A percentile compares a stretch with the other conserved stretches of the same genome.
phyloP scores from a whole-genome alignment of 2,329 filamentous ascomycete species.

The Diaporthe helianthi region DNA sequence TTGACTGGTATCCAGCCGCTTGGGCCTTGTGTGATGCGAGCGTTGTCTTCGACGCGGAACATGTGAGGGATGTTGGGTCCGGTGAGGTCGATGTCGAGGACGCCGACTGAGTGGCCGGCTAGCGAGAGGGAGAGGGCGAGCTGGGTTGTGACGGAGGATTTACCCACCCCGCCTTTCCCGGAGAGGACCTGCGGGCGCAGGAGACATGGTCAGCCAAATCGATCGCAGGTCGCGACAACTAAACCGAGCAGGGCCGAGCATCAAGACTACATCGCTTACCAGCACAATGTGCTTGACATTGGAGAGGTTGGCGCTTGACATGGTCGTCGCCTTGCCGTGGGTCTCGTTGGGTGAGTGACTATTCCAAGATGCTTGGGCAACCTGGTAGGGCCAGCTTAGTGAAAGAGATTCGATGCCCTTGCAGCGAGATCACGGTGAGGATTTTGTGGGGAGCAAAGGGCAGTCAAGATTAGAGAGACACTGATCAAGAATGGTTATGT shows the following conservation, averaged over 20 bases:
- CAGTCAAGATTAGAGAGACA: no score
- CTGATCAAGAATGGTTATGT: not conserved
- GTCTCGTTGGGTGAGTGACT: not conserved
- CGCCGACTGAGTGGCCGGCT: slow-evolving; percentile 86
- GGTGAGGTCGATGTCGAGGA: slow-evolving; percentile 95
- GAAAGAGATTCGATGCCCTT: not conserved
- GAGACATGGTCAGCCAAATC: slow-evolving; percentile 26
- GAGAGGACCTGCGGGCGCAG: slow-evolving; percentile 70
- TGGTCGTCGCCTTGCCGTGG: slow-evolving; percentile 41
- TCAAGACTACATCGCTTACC: slow-evolving; percentile 44
- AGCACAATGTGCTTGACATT: slow-evolving; percentile 81
- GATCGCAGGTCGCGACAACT: not conserved
- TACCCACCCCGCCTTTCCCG: slow-evolving; percentile 96
- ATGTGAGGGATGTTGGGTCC: slow-evolving; percentile 96
- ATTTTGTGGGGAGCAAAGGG: not conserved
- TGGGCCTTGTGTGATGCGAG: slow-evolving; percentile 89
- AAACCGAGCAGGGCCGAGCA: not conserved
- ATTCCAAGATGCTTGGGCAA: not conserved
- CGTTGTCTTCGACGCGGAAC: slow-evolving; percentile 80
- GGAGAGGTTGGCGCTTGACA: slow-evolving; percentile 62
- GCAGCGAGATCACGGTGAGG: not conserved
- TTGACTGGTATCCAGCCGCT: slow-evolving; percentile 91
- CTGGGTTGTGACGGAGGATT: slow-evolving; percentile 97
- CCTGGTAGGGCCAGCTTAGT: not conserved
- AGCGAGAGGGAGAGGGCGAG: slow-evolving; percentile 88